phyloP scores from a whole-genome alignment of 352 stramenopile genomes.

The Globisporangium cylindrosporum region DNA sequence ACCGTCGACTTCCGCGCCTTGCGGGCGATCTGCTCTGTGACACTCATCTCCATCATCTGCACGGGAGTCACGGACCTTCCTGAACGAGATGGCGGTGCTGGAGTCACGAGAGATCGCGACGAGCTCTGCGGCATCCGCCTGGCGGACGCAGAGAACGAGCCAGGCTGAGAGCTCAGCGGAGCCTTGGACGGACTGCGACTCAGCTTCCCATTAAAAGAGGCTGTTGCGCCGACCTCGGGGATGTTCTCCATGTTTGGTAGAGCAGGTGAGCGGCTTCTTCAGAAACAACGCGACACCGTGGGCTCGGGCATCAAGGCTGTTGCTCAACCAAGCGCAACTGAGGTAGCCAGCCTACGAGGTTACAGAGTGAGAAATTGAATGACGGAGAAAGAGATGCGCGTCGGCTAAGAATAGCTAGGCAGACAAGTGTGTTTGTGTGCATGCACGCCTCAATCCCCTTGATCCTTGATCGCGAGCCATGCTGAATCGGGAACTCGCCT shows the following conservation, averaged over 20 bases:
- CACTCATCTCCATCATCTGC: constrained; percentile 44
- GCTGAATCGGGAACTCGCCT: too few species aligned
- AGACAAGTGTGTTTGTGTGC: too few species aligned
- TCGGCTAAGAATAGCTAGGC: too few species aligned
- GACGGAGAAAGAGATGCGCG: too few species aligned
- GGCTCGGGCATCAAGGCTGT: neutral
- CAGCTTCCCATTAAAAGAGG: neutral
- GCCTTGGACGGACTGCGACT: constrained; percentile 11
- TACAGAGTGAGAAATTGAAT: too few species aligned
- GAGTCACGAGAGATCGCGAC: constrained; percentile 28
- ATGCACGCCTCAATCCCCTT: too few species aligned
- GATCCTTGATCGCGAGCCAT: too few species aligned
- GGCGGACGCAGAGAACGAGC: constrained; percentile 6
- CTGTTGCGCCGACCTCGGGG: constrained; percentile 6
- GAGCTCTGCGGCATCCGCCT: constrained; percentile 20
- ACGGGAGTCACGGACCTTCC: constrained; percentile 27
- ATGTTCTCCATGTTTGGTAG: constrained; percentile 17
- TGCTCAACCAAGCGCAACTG: neutral
- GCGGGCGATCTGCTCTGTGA: constrained; percentile 67
- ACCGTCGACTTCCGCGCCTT: constrained; percentile 68
- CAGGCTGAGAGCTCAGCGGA: neutral
- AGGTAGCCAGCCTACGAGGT: too few species aligned
- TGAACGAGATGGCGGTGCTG: constrained; percentile 21
- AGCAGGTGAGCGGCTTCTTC: too few species aligned
- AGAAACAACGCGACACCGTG: neutral